phyloP scores from a whole-genome alignment of 768 basidiomycete species.

The Agrocybe praecox region DNA sequence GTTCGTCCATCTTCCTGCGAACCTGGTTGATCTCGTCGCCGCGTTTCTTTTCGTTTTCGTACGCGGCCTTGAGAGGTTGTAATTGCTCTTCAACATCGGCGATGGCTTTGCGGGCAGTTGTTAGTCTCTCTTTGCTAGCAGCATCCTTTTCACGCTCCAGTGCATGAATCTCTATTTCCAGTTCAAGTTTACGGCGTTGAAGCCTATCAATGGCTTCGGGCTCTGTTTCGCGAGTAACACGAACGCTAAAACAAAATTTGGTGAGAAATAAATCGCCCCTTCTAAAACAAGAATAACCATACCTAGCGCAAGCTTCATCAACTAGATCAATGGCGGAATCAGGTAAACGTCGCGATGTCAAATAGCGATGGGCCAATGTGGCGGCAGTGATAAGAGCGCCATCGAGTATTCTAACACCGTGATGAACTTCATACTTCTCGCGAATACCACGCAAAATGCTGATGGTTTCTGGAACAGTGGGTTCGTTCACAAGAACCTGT shows the following conservation, averaged over 20 bases:
- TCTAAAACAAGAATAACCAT: constrained; percentile 22
- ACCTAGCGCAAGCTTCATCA: constrained; percentile 91
- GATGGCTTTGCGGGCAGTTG: constrained; percentile 72
- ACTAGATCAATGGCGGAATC: constrained; percentile 91
- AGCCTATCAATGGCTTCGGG: constrained; percentile 94
- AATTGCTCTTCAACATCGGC: constrained; percentile 86
- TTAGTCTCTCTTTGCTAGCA: constrained; percentile 84
- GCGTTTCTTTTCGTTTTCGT: constrained; percentile 83
- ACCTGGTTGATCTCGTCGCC: constrained; percentile 80
- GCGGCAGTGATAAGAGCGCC: constrained; percentile 88
- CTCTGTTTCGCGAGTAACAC: constrained; percentile 91
- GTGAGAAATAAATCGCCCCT: not conserved
- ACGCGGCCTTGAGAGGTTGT: constrained; percentile 78
- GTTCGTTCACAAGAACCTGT: constrained; percentile 93
- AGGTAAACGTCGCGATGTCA: constrained; percentile 79
- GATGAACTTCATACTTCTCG: constrained; percentile 93
- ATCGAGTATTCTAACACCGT: constrained; percentile 89
- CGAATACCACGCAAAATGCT: constrained; percentile 92
- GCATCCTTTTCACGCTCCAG: constrained; percentile 90
- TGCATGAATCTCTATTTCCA: constrained; percentile 95
- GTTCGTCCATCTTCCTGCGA: constrained; percentile 84
- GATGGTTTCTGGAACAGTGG: constrained; percentile 86
- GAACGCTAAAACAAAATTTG: constrained; percentile 55
- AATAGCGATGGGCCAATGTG: constrained; percentile 89
- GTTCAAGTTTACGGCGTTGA: constrained; percentile 84